Base-by-base conservation (phyloP, 83 land plant species). In the Picea mariana region DNA sequence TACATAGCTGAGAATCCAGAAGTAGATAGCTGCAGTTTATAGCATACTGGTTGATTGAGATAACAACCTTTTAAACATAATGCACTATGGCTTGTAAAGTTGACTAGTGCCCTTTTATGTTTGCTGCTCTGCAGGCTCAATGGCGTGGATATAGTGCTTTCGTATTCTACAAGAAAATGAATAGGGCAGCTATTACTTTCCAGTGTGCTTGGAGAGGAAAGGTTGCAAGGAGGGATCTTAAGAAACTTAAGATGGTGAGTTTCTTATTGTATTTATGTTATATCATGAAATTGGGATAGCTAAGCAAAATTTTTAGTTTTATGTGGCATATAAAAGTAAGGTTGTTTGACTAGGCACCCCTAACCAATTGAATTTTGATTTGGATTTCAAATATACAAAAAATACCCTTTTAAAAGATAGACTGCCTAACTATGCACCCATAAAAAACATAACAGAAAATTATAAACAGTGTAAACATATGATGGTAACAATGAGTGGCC, bases 131-230 rank as follows among this genome's bases (percentile, higher is more conserved):
- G 81, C 86, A 97, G 99, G 85, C 97, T 59, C 87, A 85, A 18
- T 97, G 97, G 97, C 96, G 97, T 44, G 90, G 94, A 66, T 89
- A 91, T 78, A 88, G 83, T 81, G 96, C 87, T 67, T 83, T 62
- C 15, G 72, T 85, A 60, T 88, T 92, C 67, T 91, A 92, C 83
- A 91, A 81, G 79, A 94, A 89, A 83, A 83, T 92, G n/a, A 82
- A 83, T 82, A 84, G 71, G 84, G 95, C 89, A 58, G 58, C 89
- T 24, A 67, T 92, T 66, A 79, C 84, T 31, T 63, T 92, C 62
- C 97, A 94, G 80, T 86, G 89, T 68, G 90, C 87, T 83, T 94
- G 97, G 97, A 89, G 97, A 60, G 93, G 97, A 78, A 85, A 84
- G 81, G 78, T 84, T 79, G 95, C 89, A 40, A 83, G 92, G 69